Conservation (phyloP, 108 stramenopile species). For the Skeletonema costatum region DNA sequence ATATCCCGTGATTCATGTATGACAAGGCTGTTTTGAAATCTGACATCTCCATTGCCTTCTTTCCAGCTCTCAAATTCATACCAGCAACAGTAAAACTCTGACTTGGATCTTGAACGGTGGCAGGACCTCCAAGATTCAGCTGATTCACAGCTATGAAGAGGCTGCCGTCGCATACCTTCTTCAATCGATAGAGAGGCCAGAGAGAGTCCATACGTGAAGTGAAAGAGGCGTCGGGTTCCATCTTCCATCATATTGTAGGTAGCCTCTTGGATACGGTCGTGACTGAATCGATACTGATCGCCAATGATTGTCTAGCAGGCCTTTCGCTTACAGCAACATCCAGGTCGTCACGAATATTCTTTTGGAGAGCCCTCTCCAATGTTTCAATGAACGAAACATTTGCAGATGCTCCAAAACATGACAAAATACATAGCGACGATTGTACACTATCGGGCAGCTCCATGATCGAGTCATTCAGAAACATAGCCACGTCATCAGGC, state of each 20-base stretch:
- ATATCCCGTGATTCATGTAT: not conserved
- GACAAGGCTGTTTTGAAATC: not conserved
- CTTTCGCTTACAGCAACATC: conserved; percentile 1
- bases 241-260: not conserved
- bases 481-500: conserved; percentile 13
- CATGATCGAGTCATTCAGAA: not conserved
- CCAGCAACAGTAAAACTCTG: not conserved
- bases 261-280: conserved; percentile 2
- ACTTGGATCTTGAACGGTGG: not conserved
- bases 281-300: not conserved
- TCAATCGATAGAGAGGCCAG: not conserved
- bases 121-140: not conserved
- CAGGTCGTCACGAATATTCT: not conserved
- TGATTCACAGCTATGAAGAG: conserved; percentile 12
- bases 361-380: not conserved
- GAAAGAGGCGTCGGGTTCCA: not conserved
- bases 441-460: not conserved
- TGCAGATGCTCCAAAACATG: conserved; percentile 6
- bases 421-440: conserved; percentile 2
- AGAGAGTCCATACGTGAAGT: conserved; percentile 14
- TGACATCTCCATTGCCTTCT: not conserved
- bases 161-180: not conserved
- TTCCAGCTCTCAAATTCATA: not conserved
- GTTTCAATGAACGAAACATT: not conserved
- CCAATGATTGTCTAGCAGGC: conserved; percentile 2